Evolutionary conservation across 192 early-diverging fungal species (phyloP), one percentile per base, ranked within the genome.

Genomic region (Podila minutissima): DNA sequence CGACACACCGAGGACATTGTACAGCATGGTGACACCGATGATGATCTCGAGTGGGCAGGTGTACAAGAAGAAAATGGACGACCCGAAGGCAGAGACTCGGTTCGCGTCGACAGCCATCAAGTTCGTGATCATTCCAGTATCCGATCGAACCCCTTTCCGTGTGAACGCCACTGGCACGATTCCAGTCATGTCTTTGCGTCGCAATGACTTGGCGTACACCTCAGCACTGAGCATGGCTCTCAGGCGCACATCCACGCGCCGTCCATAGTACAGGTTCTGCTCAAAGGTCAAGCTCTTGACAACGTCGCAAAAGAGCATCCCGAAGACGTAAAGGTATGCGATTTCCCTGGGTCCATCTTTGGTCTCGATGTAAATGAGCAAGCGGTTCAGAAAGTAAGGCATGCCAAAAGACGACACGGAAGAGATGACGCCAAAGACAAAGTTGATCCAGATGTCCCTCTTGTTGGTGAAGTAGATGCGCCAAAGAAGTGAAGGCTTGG

Each of bases 51-150:
- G 83, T 5, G 93, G 93, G 61, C 88, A 86, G 4, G 86, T 90
- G 66, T 92, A 89, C 17, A 94, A 71, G 24, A 90, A 86, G 61
- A 92, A 86, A 26, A 92, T 60, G 67, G 92, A 90, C 29, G 90
- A 85, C 0, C 85, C 82, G 33, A 91, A 74, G 31, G 89, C 84
- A 1, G 87, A 82, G 6, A 96, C 67, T 53, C 91, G 88, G 26
- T 87, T 84, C n/a, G 93, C 83, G 63, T 96, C 95, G 7, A 90
- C 88, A 9, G 91, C 88, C 84, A 94, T 92, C 74, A 94, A 74
- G 74, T 90, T 93, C 9, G 92, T 91, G 51, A 94, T 89, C 82
- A 90, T 91, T 48, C 92, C 90, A 32, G 88, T 86, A 74, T 49
- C 77, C 32, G 61, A 85, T 61, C 66, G 70, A 41, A 69, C 61